Percentiles rank a stretch among this genome's conserved stretches.
phyloP scores from a whole-genome alignment of 129 eudicot genomes.

The Glebionis coronaria region DNA sequence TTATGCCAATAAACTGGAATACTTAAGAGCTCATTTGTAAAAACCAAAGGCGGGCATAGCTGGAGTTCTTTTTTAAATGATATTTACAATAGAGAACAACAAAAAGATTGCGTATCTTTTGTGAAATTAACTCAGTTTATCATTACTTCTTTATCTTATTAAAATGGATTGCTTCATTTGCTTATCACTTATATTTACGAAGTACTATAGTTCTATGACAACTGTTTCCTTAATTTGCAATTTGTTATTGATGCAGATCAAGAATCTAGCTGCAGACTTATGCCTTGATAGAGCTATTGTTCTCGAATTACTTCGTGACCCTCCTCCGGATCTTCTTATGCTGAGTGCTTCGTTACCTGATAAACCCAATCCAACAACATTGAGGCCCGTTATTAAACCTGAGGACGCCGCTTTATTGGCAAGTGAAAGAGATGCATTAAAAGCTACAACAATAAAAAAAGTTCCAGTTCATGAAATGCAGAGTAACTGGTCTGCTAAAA shows the following conservation, averaged over 20 bases:
- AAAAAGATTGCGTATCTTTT: too few relatives aligned
- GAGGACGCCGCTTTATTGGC: slow-evolving; percentile 39
- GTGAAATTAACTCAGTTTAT: not conserved
- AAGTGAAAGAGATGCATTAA: slow-evolving; percentile 24
- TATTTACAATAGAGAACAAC: not conserved
- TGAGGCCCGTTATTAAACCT: slow-evolving; percentile 36
- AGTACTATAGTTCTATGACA: not conserved
- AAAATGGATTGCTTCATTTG: slow-evolving; percentile 1
- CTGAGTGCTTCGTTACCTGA: slow-evolving; percentile 91
- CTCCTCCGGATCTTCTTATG: slow-evolving; percentile 91
- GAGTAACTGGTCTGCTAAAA: slow-evolving; percentile 77
- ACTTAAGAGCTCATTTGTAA: not conserved
- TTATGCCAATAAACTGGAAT: not conserved
- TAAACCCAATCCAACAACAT: slow-evolving; percentile 39
- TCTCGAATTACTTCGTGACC: slow-evolving; percentile 88
- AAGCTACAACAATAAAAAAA: slow-evolving; percentile 43
- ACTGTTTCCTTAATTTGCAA: not conserved
- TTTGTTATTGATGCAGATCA: slow-evolving; percentile 54
- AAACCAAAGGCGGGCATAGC: not conserved
- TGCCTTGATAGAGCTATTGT: slow-evolving; percentile 92
- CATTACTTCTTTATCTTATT: not conserved
- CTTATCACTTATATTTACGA: not conserved
- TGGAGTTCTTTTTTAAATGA: not conserved
- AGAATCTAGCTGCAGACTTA: slow-evolving; percentile 77
- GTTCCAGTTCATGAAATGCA: slow-evolving; percentile 80